Evolutionary conservation across 177 flowering plant species (phyloP).

Genomic region (Vitis hybrid): DNA sequence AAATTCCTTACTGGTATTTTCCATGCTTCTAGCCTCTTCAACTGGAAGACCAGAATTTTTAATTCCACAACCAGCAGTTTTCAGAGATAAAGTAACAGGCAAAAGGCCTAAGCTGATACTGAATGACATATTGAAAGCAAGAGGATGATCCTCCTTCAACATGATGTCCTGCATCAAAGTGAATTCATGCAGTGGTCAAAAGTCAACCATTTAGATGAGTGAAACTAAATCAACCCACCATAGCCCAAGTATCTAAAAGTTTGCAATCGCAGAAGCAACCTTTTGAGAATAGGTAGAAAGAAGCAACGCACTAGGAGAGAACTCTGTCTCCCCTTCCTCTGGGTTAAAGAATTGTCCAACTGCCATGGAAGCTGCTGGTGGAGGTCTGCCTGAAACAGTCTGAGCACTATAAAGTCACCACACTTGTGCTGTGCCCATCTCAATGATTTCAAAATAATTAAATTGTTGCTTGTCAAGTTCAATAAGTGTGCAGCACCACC

Average conservation of each 20-base stretch:
- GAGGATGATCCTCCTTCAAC: slow-evolving; percentile 86
- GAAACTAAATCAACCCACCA: slow-evolving; percentile 6
- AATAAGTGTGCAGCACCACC: slow-evolving; percentile 1
- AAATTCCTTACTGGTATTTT: slow-evolving; percentile 57
- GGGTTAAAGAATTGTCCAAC: slow-evolving; percentile 98
- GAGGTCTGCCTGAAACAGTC: slow-evolving; percentile 95
- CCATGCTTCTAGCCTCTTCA: slow-evolving; percentile 74
- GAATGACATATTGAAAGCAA: slow-evolving; percentile 74
- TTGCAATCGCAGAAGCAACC: slow-evolving; percentile 37
- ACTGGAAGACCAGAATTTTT: slow-evolving; percentile 61
- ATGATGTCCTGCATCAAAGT: slow-evolving; percentile 54
- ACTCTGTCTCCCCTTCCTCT: slow-evolving; percentile 53
- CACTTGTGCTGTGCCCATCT: not conserved
- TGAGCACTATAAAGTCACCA: slow-evolving; percentile 35
- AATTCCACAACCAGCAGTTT: slow-evolving; percentile 84
- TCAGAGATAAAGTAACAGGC: slow-evolving; percentile 69
- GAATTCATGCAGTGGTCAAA: slow-evolving; percentile 8
- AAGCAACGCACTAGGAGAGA: slow-evolving; percentile 59
- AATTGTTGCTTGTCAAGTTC: not conserved
- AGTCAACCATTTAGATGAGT: slow-evolving; percentile 9
- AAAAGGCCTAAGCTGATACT: slow-evolving; percentile 83
- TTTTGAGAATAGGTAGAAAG: slow-evolving; percentile 50
- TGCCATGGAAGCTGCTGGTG: slow-evolving; percentile 98
- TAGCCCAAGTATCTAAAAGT: not conserved
- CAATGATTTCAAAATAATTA: not conserved